Base-by-base conservation (phyloP, 164 flowering plant species). In the Kingdonia uniflora region DNA sequence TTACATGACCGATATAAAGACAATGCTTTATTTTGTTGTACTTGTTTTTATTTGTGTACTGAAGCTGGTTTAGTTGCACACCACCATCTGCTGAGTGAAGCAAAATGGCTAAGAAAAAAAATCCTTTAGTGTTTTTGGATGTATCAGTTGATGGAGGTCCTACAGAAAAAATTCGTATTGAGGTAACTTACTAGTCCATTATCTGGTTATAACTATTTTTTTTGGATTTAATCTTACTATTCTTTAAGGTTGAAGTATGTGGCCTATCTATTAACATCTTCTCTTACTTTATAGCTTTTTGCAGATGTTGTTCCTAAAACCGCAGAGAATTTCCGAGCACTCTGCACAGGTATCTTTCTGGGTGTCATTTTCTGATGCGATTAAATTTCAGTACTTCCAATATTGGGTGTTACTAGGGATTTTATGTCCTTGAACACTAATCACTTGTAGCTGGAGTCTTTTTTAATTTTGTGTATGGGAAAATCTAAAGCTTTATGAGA, bases 341-440 rank as follows among this genome's bases (percentile, higher is more conserved):
- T 84, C 52, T 87, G 96, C 68, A 84, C 96, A 62, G 96, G 96
- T 85, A 74, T n/a, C n/a, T n/a, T n/a, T n/a, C n/a, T n/a, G n/a
- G n/a, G n/a, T n/a, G n/a, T n/a, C n/a, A n/a, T n/a, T n/a, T n/a
- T n/a, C n/a, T n/a, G n/a, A n/a, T n/a, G n/a, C n/a, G n/a, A n/a
- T n/a, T n/a, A n/a, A n/a, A n/a, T n/a, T n/a, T n/a, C n/a, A n/a
- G n/a, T n/a, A n/a, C n/a, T n/a, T n/a, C n/a, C n/a, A n/a, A n/a
- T n/a, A n/a, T n/a, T n/a, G n/a, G n/a, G n/a, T n/a, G n/a, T n/a
- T n/a, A n/a, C n/a, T n/a, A n/a, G n/a, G n/a, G n/a, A n/a, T n/a
- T n/a, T n/a, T n/a, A n/a, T n/a, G n/a, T n/a, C n/a, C n/a, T n/a
- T n/a, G n/a, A n/a, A n/a, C n/a, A n/a, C n/a, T n/a, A n/a, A n/a